A percentile compares a stretch with the other conserved stretches of the same genome.
Evolutionary conservation across 1,284 basidiomycete species (phyloP).

Genomic region (Takashimella tepidaria): DNA sequence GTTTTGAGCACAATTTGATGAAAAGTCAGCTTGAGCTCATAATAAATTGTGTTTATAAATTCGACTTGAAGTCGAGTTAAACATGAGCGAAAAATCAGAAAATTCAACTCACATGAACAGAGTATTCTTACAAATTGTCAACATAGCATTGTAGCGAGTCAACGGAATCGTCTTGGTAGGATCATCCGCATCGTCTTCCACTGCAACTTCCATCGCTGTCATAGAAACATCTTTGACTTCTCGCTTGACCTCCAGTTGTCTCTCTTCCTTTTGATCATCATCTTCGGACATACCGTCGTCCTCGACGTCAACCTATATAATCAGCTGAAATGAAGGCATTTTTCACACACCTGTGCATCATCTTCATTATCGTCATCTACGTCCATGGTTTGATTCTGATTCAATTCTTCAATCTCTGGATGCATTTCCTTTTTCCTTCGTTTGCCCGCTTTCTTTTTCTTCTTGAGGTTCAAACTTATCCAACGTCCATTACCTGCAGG

Average conservation of each 20-base stretch:
- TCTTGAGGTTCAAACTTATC: conserved; percentile 65
- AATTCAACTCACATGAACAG: conserved; percentile 71
- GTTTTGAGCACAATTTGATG: not conserved
- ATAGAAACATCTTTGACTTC: conserved; percentile 4
- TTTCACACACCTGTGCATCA: conserved; percentile 3
- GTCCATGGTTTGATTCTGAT: conserved; percentile 38
- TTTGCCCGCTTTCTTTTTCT: conserved; percentile 53
- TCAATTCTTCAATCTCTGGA: conserved; percentile 27
- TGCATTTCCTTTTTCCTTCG: conserved; percentile 22
- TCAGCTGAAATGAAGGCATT: conserved; percentile 11
- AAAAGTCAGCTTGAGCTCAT: too few relatives aligned
- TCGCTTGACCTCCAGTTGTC: too few relatives aligned
- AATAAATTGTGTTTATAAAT: not conserved
- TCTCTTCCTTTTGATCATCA: conserved; percentile 24
- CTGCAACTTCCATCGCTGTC: conserved; percentile 13
- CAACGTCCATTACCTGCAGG: conserved; percentile 71
- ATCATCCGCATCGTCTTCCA: conserved; percentile 61
- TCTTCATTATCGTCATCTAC: conserved; percentile 11
- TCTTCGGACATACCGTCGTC: conserved; percentile 32
- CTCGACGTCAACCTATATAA: conserved; percentile 19
- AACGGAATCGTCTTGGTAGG: conserved; percentile 65
- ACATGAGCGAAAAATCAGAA: not conserved
- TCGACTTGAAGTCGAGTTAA: too few relatives aligned
- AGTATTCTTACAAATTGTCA: conserved; percentile 78
- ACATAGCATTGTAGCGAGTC: conserved; percentile 86